Evolutionary conservation across 768 basidiomycete genomes (phyloP), one percentile per base, ranked within the genome.

Genomic region (Lentinula aciculospora): DNA sequence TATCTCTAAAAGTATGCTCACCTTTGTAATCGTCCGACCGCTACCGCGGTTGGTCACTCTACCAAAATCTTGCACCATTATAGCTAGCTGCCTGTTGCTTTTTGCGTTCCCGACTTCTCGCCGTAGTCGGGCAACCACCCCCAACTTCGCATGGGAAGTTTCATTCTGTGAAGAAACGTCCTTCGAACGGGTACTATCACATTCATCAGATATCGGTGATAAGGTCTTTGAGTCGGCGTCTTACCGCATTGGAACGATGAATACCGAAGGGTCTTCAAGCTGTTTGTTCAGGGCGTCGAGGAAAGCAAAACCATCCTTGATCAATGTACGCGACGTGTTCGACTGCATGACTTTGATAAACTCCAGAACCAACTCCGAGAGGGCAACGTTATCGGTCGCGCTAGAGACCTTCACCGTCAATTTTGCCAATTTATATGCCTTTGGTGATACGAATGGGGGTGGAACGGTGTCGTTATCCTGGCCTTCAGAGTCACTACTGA

Each of bases 21-120:
- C 81, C 79, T 91, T 92, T 32, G 88, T 90, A 55, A 92, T 75
- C 50, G 84, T 89, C 61, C 86, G 76, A 40, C 86, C 84, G 36
- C 75, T 83, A 64, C 83, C 85, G 66, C 78, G 78, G 67, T 88
- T 83, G 31, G 86, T 89, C 55, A 87, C 81, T 49, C 76, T 74
- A 23, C 83, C 83, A 68, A 92, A 92, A 50, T 89, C 87, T 7
- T 79, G 76, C 6, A 91, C 81, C 78, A 90, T 80, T 62, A 64
- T 66, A 29, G 84, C 88, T 39, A 92, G 77, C 45, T 75, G 74
- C 67, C 74, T 76, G 63, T 85, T 89, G 58, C 71, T 77, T 48
- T 65, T 67, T 47, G 84, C 84, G 28, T 46, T 66, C 13, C 59
- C 70, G 45, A 89, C 85, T 40, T 85, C 84, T 47, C 69, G 67